Evolutionary conservation across 176 grass and related monocot genomes (phyloP), one percentile per base, ranked within the genome.

Genomic region (Oryza rufipogon): DNA sequence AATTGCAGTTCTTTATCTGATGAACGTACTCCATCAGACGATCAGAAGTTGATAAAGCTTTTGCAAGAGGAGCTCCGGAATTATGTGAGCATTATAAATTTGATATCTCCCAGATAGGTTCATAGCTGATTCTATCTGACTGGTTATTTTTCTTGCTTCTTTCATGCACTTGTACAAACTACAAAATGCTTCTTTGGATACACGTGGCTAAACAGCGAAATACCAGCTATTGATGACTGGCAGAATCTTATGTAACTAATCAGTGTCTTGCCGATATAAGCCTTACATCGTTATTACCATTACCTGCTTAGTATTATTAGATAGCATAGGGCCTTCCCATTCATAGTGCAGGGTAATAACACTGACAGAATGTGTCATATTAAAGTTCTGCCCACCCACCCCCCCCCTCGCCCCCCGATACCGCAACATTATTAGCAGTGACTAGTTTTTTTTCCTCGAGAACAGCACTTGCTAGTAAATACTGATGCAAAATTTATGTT

Each of bases 31-130:
- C 81, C 84, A 76, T 83, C 89, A 51, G 91, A 95, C 52, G 96
- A 98, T 47, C 69, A 95, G 83, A 94, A 86, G 45, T 88, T 93
- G 81, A 91, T 98, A 80, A 90, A 89, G 71, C 85, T 95, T 87
- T 83, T 98, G 66, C 91, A 86, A 84, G 93, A 98, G 81, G 83
- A 98, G 85, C 79, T 98, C 36, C 87, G 44, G 2, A 87, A 94
- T 79, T 89, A 88, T 89, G 93, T 98, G 85, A 95, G 93, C 48
- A 14, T 38, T 80, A 49, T n/a, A 54, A 71, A 65, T 4, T 86
- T 48, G n/a, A 71, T 88, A 17, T 71, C 42, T 85, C 12, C 33
- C 85, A 61, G 42, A 82, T 82, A 61, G 80, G 34, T 86, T 79
- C 30, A 76, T 77, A 83, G 77, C 15, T 63, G 22, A 69, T 82